Evolutionary conservation across 441 rosid species (phyloP).

Genomic region (Melianthus villosus): DNA sequence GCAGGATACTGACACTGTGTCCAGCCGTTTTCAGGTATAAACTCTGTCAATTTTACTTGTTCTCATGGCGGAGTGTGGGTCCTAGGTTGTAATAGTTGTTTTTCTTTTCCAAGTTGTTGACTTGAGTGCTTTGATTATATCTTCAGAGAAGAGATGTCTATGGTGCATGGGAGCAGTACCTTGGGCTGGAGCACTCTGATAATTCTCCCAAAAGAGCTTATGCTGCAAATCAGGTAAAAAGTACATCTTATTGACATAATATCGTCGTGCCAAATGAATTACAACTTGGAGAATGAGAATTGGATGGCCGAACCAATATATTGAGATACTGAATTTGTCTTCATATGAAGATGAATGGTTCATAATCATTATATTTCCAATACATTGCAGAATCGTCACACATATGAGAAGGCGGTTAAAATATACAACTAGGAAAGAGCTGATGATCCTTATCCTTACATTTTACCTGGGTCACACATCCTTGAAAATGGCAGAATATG

Average conservation of each 20-base stretch:
- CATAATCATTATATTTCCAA: conserved; percentile 1
- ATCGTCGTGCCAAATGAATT: too few relatives aligned
- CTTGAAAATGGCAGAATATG: conserved; percentile 5
- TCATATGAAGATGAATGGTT: neutral
- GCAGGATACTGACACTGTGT: conserved; percentile 55
- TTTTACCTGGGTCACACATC: conserved; percentile 7
- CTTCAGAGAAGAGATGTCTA: conserved; percentile 73
- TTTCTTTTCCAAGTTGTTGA: neutral
- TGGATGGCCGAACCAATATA: too few relatives aligned
- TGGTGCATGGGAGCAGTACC: conserved; percentile 92
- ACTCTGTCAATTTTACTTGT: neutral
- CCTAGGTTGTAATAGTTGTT: neutral
- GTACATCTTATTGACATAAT: too few relatives aligned
- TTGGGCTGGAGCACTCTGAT: conserved; percentile 81
- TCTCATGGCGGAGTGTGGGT: neutral
- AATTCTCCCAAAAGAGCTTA: conserved; percentile 75
- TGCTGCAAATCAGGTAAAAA: conserved; percentile 60
- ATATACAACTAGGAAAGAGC: conserved; percentile 60
- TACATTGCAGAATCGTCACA: conserved; percentile 61
- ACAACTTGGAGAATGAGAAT: too few relatives aligned
- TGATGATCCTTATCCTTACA: conserved; percentile 15
- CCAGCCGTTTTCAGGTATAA: conserved; percentile 66
- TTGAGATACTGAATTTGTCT: too few relatives aligned
- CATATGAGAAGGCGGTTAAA: conserved; percentile 75
- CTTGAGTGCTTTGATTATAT: conserved; percentile 2